A percentile compares a stretch with the other conserved stretches of the same genome.
Conservation (phyloP, 2,329 filamentous ascomycete species). For the Aspergillus sp. region DNA sequence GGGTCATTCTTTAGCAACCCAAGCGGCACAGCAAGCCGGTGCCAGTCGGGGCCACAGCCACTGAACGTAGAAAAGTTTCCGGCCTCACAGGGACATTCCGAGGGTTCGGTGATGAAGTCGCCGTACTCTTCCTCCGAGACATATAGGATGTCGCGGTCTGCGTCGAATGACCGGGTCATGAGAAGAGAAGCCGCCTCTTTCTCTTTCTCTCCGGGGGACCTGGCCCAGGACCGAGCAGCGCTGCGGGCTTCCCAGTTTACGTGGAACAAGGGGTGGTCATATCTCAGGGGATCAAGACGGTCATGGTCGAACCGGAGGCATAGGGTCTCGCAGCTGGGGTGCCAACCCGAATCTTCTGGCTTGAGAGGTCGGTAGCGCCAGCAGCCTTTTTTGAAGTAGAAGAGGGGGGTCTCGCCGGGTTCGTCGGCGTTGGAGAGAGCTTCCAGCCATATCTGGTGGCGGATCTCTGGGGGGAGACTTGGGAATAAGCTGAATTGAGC, state of each 20-base stretch:
- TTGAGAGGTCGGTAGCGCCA: background rate
- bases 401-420: background rate
- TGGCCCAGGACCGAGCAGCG: background rate
- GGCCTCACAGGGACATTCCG: no score
- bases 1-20: background rate
- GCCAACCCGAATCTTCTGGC: background rate
- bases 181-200: background rate
- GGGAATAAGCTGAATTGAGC: background rate
- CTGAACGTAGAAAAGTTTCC: fast-evolving
- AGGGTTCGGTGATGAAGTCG: background rate
- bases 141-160: background rate
- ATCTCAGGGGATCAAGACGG: background rate
- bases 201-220: no score
- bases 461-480: background rate
- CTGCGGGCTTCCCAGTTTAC: background rate
- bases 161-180: background rate
- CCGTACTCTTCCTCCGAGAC: background rate
- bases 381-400: background rate
- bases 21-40: background rate
- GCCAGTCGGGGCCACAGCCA: no score
- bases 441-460: background rate
- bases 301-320: background rate
- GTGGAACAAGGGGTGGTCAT: background rate
- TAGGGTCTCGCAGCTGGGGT: no score
- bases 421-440: background rate